A percentile compares a stretch with the other conserved stretches of the same genome.
These are phyloP conservation scores for Globisporangium apiculatum DNA, from an alignment of 352 stramenopile species.

Conservation along the genomic window DNA sequence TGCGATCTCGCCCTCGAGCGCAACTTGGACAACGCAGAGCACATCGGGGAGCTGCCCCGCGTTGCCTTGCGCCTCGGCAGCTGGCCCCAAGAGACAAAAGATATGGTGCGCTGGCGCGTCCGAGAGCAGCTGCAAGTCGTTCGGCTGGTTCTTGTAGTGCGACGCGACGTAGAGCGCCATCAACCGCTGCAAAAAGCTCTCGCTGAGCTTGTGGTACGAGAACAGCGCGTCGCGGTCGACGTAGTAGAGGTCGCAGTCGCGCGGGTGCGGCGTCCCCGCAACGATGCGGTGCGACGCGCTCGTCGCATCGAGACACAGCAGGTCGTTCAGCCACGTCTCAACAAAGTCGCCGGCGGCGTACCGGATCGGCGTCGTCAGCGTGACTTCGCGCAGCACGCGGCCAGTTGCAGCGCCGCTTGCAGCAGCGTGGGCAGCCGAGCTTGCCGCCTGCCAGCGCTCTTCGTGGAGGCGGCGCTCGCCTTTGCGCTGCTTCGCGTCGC, in stretches of 20 bases:
- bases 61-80: constrained; percentile 86
- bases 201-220: constrained; percentile 98
- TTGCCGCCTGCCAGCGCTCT: constrained; percentile 92
- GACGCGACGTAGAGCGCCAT: constrained; percentile 97
- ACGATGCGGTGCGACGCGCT: constrained; percentile 83
- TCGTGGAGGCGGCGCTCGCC: constrained; percentile 96
- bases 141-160: constrained; percentile 99
- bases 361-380: constrained; percentile 96
- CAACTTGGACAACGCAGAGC: constrained; percentile 96
- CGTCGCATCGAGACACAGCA: constrained; percentile 95
- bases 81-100: constrained; percentile 96
- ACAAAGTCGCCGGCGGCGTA: constrained; percentile 95
- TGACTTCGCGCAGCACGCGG: constrained; percentile 91
- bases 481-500: constrained; percentile 91
- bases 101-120: constrained; percentile 97
- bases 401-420: constrained; percentile 41
- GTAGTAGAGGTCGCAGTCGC: constrained; percentile 97
- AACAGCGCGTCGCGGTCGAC: constrained; percentile 99
- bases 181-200: constrained; percentile 92
- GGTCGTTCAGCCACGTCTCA: constrained; percentile 96
- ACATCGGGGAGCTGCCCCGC: constrained; percentile 94
- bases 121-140: constrained; percentile 98
- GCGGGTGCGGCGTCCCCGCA: constrained; percentile 91
- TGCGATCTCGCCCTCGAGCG: constrained; percentile 97
- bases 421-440: constrained; percentile 69